Base-by-base conservation (phyloP, 208 protist species). In the Wallacemonas sp. region DNA sequence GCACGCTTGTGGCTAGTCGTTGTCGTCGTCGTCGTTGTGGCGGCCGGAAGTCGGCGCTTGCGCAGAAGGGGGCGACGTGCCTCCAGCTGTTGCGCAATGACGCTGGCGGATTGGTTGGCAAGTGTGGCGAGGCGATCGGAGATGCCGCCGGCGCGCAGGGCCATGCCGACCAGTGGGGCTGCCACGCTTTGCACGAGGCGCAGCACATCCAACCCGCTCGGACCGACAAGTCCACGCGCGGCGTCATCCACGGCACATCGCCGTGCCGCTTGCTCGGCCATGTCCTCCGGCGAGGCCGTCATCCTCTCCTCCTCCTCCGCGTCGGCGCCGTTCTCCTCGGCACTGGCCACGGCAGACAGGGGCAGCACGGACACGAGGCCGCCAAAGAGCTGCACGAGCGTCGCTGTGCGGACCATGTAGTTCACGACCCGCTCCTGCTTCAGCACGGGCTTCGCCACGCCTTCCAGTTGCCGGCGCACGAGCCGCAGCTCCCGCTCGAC, bases 401-500 rank as follows among this genome's bases (percentile, higher is more conserved):
- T 91, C n/a, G 84, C 68, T 25, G 77, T 86, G 61, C 91, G 87
- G 54, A 96, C 91, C 73, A 94, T 84, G 67, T 93, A 93, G 72
- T 90, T 92, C 20, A 74, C 72, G 16, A 94, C 65, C 31, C 68
- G 81, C 18, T 64, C 57, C 41, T 92, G 83, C 68, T 77, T 70
- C 28, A 92, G 67, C 12, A 91, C 74, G 29, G 91, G 82, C n/a
- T 54, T 55, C 16, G 73, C 75, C 10, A 93, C 36, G 22, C 77
- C 69, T 29, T 67, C 62, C 26, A 94, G 46, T 45, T 93, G 91
- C 18, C 76, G 76, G 45, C 79, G 73, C n/a, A 93, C 61, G 18
- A 75, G 54, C 1, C 64, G 33, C 54, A 84, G 86, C 44, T 86
- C 72, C 22, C 33, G 5, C 38, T 66, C 38, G 49, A 82, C 64